These are phyloP conservation scores for Canavalia ensiformis DNA, from an alignment of 306 rosid species.

Conservation along the genomic window DNA sequence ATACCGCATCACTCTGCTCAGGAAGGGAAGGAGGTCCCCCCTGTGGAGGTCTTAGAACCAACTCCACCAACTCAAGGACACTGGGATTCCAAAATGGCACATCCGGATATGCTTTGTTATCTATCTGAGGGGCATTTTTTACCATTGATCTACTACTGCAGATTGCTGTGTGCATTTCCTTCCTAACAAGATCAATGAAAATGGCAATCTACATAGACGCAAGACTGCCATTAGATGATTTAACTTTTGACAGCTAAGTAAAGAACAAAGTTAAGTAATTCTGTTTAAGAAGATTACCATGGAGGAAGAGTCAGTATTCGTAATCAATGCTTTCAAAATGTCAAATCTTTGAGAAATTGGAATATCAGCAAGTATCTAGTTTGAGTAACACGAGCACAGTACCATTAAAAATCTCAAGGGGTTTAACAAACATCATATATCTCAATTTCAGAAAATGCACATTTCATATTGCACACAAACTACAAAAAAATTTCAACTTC, in stretches of 20 bases:
- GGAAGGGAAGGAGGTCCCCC: conserved; percentile 97
- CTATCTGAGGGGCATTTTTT: conserved; percentile 42
- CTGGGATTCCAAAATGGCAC: conserved; percentile 65
- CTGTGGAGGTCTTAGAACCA: conserved; percentile 73
- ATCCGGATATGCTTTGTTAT: conserved; percentile 30
- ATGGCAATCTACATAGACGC: conserved; percentile 70
- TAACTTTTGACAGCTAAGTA: conserved; percentile 5
- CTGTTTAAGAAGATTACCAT: conserved; percentile 66
- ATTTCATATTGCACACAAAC: conserved; percentile 29
- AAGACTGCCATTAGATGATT: conserved; percentile 46
- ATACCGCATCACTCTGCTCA: conserved; percentile 86
- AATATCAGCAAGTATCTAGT: conserved; percentile 80
- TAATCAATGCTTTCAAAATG: conserved; percentile 74
- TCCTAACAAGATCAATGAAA: conserved; percentile 74
- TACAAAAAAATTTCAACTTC: conserved; percentile 5
- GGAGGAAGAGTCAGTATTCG: conserved; percentile 76
- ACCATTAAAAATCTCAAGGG: conserved; percentile 21
- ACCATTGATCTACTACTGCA: conserved; percentile 50
- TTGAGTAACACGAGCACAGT: conserved; percentile 43
- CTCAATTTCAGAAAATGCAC: conserved; percentile 15
- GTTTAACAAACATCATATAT: conserved; percentile 37
- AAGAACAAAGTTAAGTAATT: conserved; percentile 29
- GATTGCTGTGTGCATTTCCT: conserved; percentile 70
- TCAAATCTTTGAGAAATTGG: conserved; percentile 76
- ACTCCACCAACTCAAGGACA: conserved; percentile 77